Percentiles rank a stretch among this genome's conserved stretches.
Evolutionary conservation across 768 basidiomycete species (phyloP).

Genomic region (Infundibulicybe gibba): DNA sequence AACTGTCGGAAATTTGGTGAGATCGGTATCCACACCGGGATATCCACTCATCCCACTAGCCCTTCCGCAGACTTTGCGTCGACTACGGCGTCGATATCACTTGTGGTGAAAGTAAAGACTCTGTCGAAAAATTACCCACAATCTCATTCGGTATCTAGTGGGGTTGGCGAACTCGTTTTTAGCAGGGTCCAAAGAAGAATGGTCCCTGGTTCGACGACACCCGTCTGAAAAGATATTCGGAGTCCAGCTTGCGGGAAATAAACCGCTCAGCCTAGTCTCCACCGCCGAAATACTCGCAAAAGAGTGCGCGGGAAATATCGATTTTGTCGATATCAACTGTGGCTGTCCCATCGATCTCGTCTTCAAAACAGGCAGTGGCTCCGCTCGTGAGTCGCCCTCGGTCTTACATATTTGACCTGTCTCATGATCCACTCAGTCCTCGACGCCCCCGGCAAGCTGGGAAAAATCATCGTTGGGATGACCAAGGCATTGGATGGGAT

Average conservation of each 20-base stretch:
- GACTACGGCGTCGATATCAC: conserved; percentile 91
- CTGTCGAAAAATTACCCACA: conserved; percentile 12
- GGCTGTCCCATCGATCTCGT: conserved; percentile 98
- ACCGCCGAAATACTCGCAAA: conserved; percentile 78
- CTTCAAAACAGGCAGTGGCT: conserved; percentile 87
- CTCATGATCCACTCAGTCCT: conserved; percentile 79
- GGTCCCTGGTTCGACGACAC: conserved; percentile 89
- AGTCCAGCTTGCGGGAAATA: conserved; percentile 89
- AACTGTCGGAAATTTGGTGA: conserved; percentile 90
- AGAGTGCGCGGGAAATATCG: conserved; percentile 62
- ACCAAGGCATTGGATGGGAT: conserved; percentile 85
- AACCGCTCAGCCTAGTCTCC: conserved; percentile 71
- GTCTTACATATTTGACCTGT: too few relatives aligned
- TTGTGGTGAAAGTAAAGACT: conserved; percentile 75
- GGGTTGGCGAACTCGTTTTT: conserved; percentile 91
- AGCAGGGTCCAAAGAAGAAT: conserved; percentile 86
- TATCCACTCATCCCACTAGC: conserved; percentile 38
- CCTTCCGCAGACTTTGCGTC: conserved; percentile 89
- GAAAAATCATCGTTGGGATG: conserved; percentile 90
- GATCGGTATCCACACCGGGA: conserved; percentile 13
- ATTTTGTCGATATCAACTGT: conserved; percentile 95
- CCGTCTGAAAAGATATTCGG: conserved; percentile 87
- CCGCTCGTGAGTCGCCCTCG: conserved; percentile 60
- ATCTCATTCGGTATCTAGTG: conserved; percentile 39
- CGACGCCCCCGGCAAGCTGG: conserved; percentile 76